A percentile compares a stretch with the other conserved stretches of the same genome.
Evolutionary conservation across 2,329 filamentous ascomycete species (phyloP).

Genomic region (Sporothrix schenckii): DNA sequence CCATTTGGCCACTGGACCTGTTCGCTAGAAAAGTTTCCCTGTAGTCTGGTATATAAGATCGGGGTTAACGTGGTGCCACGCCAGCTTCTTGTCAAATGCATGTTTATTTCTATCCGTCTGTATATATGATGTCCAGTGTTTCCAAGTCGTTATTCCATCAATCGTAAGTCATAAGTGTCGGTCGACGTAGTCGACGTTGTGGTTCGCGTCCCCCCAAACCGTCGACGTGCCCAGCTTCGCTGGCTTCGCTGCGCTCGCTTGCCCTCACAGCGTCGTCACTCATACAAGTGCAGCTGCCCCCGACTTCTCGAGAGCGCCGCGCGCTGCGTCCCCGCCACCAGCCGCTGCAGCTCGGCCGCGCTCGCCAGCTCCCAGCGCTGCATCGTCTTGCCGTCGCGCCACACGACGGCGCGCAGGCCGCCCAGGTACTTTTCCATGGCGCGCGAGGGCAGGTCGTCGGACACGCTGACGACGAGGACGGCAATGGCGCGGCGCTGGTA

Average conservation of each 20-base stretch:
- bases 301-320: not conserved
- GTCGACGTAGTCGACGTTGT: not conserved
- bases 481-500: conserved; percentile 42
- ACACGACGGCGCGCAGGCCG: conserved; percentile 40
- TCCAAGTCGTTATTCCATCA: conserved; percentile 9
- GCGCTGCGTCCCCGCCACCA: not conserved
- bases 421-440: conserved; percentile 40
- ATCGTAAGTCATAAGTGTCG: conserved; percentile 12
- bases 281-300: not conserved
- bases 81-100: not conserved
- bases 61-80: not conserved
- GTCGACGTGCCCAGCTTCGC: too few species aligned
- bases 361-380: conserved; percentile 28
- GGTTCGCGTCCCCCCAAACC: too few species aligned
- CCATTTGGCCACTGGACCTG: conserved; percentile 41
- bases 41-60: not conserved
- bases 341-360: conserved; percentile 22
- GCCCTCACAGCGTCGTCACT: not conserved
- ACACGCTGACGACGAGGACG: conserved; percentile 41
- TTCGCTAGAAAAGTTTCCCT: not conserved
- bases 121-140: not conserved
- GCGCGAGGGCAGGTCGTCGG: conserved; percentile 38
- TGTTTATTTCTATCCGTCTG: not conserved
- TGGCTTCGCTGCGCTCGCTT: not conserved
- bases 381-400: conserved; percentile 31